Evolutionary conservation across 148 eudicot species (phyloP), one percentile per base, ranked within the genome.

Genomic region (Vaccinium myrtillus): DNA sequence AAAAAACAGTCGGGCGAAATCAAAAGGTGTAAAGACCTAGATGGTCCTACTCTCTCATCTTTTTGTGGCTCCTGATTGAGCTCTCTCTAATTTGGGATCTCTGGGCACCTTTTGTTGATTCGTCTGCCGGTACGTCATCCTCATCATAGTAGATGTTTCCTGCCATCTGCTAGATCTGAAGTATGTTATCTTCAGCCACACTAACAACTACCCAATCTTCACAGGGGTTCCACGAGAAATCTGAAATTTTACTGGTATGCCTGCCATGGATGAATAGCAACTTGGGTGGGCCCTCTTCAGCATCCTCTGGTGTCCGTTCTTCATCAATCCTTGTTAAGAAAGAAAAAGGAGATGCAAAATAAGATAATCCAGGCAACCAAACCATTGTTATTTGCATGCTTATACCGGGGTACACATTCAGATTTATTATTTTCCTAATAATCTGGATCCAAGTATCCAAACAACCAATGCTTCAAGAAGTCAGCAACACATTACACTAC

Each of bases 151-250:
- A 94, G 84, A 95, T 94, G 84, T 93, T 91, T 85, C 94, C 98
- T 12, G 94, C 95, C 96, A 95, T 93, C 93, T 95, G 98, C 98
- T 96, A 94, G 83, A 95, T 93, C 73, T 95, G 98, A 59, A 95
- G 92, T 77, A 93, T 92, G 87, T 95, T 94, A 86, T 95, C 98
- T 88, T 95, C 94, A 0, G 98, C 96, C 0, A 95, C 96, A 43
- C 98, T 95, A 43, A 96, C 98, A 70, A 95, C 85, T 11, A 94
- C 93, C 96, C 96, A 93, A 83, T 95, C 98, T 85, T 95, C 95
- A 75, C 92, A 92, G 11, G 96, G 93, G 86, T 95, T 95, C 98
- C 98, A 95, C 32, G 98, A 95, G 90, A 94, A 95, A 85, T 95
- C 95, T 1, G 98, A 94, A 21, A 95, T 91, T 92, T 91, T 95